Base-by-base conservation (phyloP, 495 filamentous ascomycete genomes). In the Baudoinia panamericana region DNA sequence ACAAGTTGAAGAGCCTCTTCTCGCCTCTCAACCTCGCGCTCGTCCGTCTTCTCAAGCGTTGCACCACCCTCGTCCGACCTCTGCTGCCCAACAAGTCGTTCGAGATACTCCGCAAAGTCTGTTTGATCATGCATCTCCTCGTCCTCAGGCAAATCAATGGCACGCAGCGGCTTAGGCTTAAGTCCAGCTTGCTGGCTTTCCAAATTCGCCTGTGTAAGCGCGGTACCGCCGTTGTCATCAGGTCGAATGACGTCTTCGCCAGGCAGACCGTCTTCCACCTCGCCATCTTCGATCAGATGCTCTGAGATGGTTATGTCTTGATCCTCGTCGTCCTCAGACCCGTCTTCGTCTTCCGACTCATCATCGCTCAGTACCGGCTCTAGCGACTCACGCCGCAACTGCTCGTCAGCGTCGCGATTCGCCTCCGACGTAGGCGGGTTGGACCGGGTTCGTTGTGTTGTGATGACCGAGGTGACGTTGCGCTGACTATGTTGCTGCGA, bases 191-290 rank as follows among this genome's bases (percentile, higher is more conserved):
- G n/a, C 17, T 50, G 26, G 2, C 13, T 40, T 26, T 18, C 26
- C 5, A 45, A n/a, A 29, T 53, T 53, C 4, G 31, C 41, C 27
- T 39, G 36, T 2, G 39, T 53, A 17, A 48, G 28, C 9, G 39
- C 27, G 7, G 23, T n/a, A 15, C 42, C 18, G n/a, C 41, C 32
- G n/a, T n/a, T n/a, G n/a, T n/a, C n/a, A n/a, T n/a, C n/a, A n/a
- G n/a, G n/a, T n/a, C n/a, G n/a, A 10, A 23, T 5, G 13, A 21
- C 3, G 5, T 41, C 38, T 30, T 30, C 36, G 15, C 38, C 41
- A 28, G 41, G 33, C 8, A 43, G 18, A 8, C 29, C 30, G 28
- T 47, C 36, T 18, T 47, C 37, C 10, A 33, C 40, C 22, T 38
- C 46, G 16, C 20, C 39, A n/a, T 35, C 34, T 17, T 44, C 40